Evolutionary conservation across 1,284 basidiomycete genomes (phyloP), one percentile per base, ranked within the genome.

Genomic region (Coriolopsis trogii): DNA sequence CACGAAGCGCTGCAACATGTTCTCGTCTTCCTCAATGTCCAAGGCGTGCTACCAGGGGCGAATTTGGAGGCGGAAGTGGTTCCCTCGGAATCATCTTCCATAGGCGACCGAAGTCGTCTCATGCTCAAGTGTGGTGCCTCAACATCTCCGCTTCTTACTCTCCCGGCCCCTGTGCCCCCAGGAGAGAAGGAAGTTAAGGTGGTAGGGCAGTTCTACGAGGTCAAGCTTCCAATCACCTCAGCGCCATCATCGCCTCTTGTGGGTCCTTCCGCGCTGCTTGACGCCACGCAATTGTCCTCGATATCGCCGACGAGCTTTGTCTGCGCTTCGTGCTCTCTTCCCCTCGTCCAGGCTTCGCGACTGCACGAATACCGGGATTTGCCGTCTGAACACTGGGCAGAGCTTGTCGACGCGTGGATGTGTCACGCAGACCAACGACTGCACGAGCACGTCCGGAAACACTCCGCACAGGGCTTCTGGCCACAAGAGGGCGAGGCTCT

Each of bases 381-480:
- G 6, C 95, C 95, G 1, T 95, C 91, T 1, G 93, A 97, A 65
- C 87, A 97, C 63, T 99, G 95, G 95, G 89, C 94, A 51, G 95
- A 99, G 69, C 84, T 98, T 33, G 84, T 98, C 20, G 95, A 98
- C 54, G 89, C 93, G 3, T 98, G 95, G 95, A 95, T 99, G 91
- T 98, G 95, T 65, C 96, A 98, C 70, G 72, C 85, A 18, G 94
- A 97, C 65, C 94, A 96, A 71, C 83, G 81, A 26, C 73, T 95
- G 41, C 81, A 88, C 49, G 85, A 87, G 21, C 79, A 87, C 15
- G 79, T 93, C 4, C 73, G 82, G 39, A 77, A 81, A 56, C 80
- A 83, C 58, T 82, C 84, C 1, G 80, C 78, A 59, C 74, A 78
- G 29, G 91, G 88, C 0, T 93, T 95, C 67, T 93, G 91, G 89